Percentiles rank a stretch among this genome's conserved stretches.
Evolutionary conservation across 2,329 filamentous ascomycete genomes (phyloP).

Genomic region (Ceratocystiopsis brevicomis): DNA sequence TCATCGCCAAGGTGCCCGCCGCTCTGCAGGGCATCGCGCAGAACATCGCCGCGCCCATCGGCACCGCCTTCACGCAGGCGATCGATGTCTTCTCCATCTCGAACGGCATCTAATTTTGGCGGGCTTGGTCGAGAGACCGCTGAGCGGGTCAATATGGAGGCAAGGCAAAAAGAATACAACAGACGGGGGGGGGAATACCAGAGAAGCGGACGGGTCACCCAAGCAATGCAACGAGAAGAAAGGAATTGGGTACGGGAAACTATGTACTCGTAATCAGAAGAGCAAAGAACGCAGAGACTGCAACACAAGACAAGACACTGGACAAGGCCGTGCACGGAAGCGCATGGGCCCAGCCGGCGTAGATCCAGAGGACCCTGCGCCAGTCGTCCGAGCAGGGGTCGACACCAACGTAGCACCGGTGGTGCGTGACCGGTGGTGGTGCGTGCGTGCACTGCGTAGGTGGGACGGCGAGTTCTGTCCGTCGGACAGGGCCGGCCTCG

Average conservation of each 20-base stretch:
- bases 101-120: slow-evolving; percentile 1
- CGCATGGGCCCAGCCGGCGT: slow-evolving; percentile 41
- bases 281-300: too few relatives aligned
- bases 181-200: too few relatives aligned
- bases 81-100: slow-evolving; percentile 11
- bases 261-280: too few relatives aligned
- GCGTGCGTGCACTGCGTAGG: slow-evolving; percentile 49
- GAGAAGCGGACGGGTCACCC: too few relatives aligned
- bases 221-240: too few relatives aligned
- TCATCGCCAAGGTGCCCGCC: slow-evolving; percentile 22
- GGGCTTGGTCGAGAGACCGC: too few relatives aligned
- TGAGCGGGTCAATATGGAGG: too few relatives aligned
- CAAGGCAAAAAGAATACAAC: too few relatives aligned
- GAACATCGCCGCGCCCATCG: slow-evolving; percentile 19
- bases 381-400: slow-evolving; percentile 40
- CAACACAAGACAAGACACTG: too few relatives aligned
- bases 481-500: too few relatives aligned
- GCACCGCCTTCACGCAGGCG: slow-evolving; percentile 19
- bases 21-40: slow-evolving; percentile 16
- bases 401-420: slow-evolving; percentile 43
- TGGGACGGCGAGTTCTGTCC: slow-evolving; percentile 38
- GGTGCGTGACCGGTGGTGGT: too few relatives aligned
- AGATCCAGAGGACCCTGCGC: slow-evolving; percentile 41
- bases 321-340: slow-evolving; percentile 37
- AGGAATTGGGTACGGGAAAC: too few relatives aligned